Base-by-base conservation (phyloP, 306 rosid species). In the Fagus sylvatica region DNA sequence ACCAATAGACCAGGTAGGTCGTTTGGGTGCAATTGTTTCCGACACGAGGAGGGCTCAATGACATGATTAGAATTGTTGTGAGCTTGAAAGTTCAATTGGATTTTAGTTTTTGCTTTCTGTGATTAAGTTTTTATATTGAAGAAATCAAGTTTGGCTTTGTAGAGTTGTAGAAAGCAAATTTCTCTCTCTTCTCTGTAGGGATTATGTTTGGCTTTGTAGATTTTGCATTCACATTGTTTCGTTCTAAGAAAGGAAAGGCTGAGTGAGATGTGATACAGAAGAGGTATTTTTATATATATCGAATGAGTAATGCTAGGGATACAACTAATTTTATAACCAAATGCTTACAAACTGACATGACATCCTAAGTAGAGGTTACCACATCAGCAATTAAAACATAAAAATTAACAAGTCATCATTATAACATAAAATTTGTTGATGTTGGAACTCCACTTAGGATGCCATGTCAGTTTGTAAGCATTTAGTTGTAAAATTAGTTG, bases 1-100 rank as follows among this genome's bases (percentile, higher is more conserved):
- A 96, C 93, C 93, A 93, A 72, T 89, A 89, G 46, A 83, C 84
- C 4, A 72, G 87, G 86, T 76, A 82, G 66, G 77, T 79, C n/a
- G 16, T 19, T 64, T 74, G 51, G 51, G 9, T 46, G n/a, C 65
- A 57, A 62, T 78, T 82, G 28, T 16, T 65, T 51, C 82, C 68
- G 32, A 83, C 71, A 82, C 81, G 86, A 2, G 94, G 85, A 57
- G 91, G 91, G 74, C 87, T 87, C 78, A 82, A n/a, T 54, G 96
- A 87, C 96, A 90, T 90, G 54, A 9, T 61, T 72, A 12, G 9
- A 1, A 33, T 11, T 13, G 71, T 10, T 4, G 60, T 22, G 61
- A 19, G 42, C 30, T 41, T 33, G 60, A 69, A 10, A 49, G 62
- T 30, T 34, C 36, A 74, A 70, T 32, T 19, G 46, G 55, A 6